Evolutionary conservation across 2,329 filamentous ascomycete species (phyloP).

Genomic region (Dactylellina drechsleri): DNA sequence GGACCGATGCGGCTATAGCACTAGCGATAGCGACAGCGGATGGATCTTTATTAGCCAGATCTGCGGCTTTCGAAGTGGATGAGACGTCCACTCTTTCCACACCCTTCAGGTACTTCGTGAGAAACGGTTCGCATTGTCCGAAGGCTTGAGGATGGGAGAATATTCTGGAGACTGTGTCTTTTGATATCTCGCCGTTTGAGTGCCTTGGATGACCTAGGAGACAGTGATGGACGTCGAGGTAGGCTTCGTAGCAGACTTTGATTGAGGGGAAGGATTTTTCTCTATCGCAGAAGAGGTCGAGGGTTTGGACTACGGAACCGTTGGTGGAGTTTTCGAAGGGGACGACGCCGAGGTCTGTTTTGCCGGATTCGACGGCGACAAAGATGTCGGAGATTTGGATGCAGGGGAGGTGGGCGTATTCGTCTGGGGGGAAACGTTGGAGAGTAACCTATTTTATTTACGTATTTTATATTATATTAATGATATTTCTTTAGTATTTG

Average conservation of each 20-base stretch:
- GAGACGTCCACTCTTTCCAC: conserved; percentile 84
- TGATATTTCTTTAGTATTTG: too few relatives aligned
- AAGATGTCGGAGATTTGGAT: conserved; percentile 74
- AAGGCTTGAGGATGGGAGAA: conserved; percentile 97
- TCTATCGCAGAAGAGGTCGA: conserved; percentile 87
- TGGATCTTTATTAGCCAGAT: conserved; percentile 73
- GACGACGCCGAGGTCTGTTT: conserved; percentile 78
- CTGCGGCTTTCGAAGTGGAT: conserved; percentile 85
- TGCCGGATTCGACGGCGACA: conserved; percentile 74
- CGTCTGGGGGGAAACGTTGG: conserved; percentile 60
- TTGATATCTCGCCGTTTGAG: conserved; percentile 60
- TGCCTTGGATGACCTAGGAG: conserved; percentile 72
- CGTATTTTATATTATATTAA: too few relatives aligned
- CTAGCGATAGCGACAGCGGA: conserved; percentile 79
- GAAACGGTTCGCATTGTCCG: conserved; percentile 84
- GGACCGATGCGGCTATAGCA: conserved; percentile 74
- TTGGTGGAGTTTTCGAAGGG: conserved; percentile 98
- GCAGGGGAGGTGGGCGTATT: conserved; percentile 38
- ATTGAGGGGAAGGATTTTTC: conserved; percentile 73
- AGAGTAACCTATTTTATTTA: conserved; percentile 58
- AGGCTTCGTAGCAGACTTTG: conserved; percentile 82
- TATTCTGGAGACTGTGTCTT: conserved; percentile 73
- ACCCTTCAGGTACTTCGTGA: conserved; percentile 74
- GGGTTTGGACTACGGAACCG: conserved; percentile 86
- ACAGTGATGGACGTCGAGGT: conserved; percentile 88